Evolutionary conservation across 352 stramenopile species (phyloP), one percentile per base, ranked within the genome.

Genomic region (Globisporangium paroecandrum): DNA sequence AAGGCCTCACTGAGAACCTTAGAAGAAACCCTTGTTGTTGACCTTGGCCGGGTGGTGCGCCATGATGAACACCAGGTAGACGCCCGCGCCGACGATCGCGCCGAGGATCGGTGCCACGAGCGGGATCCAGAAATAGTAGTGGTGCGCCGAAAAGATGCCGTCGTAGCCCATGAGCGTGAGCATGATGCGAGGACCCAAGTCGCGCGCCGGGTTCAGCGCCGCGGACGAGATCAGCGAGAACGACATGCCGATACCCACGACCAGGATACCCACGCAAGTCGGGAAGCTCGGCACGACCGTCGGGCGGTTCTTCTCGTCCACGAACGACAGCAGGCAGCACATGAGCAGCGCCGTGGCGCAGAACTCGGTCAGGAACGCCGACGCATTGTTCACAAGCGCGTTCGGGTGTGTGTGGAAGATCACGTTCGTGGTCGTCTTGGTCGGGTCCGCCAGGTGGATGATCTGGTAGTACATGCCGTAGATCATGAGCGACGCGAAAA

Each of bases 101-200:
- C 75, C 75, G 47, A 79, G 15, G 2, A 61, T 69, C 1, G 72
- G 75, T 12, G 72, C 75, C 4, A 82, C 60, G 58, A 82, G 66
- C 25, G 72, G 73, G 62, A 82, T 74, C 76, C 73, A 82, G 62
- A 79, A 82, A 65, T 80, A 79, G 58, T 51, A 55, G 65, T 71
- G 13, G 55, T 74, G 46, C 4, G 54, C 56, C 8, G 64, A 68
- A 51, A 82, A 80, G 27, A 80, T 55, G 62, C 38, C 68, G 3
- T 68, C 47, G 63, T 73, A 78, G 46, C 71, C 70, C 10, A 71
- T 25, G 12, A 79, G 32, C 29, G 66, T 12, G 38, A 71, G 63
- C 62, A 80, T 71, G 65, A 82, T 62, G 36, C 76, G 76, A 7
- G 76, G 76, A 13, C 69, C 76, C 6, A 82, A 59, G 51, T 82